These are phyloP conservation scores for Conticribra weissflogii DNA, from an alignment of 108 stramenopile species.

Conservation along the genomic window DNA sequence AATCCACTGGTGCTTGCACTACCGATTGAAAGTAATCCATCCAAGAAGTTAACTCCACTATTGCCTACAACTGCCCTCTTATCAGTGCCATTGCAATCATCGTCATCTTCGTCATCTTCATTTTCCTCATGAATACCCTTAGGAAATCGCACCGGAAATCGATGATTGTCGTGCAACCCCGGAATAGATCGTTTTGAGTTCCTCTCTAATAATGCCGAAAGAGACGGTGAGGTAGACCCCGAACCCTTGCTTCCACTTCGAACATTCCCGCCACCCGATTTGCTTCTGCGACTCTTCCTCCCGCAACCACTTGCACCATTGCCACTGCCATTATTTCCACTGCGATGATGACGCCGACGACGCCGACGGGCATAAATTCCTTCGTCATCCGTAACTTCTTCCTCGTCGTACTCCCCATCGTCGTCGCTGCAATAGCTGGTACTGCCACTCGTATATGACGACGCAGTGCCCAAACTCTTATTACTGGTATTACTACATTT, in stretches of 20 bases:
- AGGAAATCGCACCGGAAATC: conserved; percentile 28
- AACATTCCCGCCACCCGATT: not conserved
- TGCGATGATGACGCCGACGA: no score
- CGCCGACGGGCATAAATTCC: no score
- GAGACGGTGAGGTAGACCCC: not conserved
- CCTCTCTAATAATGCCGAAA: not conserved
- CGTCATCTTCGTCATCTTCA: conserved; percentile 26
- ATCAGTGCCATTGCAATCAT: not conserved
- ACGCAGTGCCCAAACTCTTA: no score
- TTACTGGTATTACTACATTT: conserved; percentile 1
- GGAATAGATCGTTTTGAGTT: not conserved
- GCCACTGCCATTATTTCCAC: not conserved
- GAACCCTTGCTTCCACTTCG: not conserved
- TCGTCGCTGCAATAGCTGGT: no score
- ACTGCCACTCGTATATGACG: no score
- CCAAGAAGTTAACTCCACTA: conserved; percentile 1
- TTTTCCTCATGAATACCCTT: conserved; percentile 9
- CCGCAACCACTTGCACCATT: not conserved
- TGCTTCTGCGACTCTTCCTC: not conserved
- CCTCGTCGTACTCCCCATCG: no score
- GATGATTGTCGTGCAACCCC: conserved; percentile 24
- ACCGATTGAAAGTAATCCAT: not conserved
- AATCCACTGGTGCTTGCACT: conserved; percentile 1
- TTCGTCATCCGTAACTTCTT: no score
- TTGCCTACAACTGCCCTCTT: not conserved